Evolutionary conservation across 2,329 filamentous ascomycete genomes (phyloP).

Genomic region (Sclerotinia nivalis): DNA sequence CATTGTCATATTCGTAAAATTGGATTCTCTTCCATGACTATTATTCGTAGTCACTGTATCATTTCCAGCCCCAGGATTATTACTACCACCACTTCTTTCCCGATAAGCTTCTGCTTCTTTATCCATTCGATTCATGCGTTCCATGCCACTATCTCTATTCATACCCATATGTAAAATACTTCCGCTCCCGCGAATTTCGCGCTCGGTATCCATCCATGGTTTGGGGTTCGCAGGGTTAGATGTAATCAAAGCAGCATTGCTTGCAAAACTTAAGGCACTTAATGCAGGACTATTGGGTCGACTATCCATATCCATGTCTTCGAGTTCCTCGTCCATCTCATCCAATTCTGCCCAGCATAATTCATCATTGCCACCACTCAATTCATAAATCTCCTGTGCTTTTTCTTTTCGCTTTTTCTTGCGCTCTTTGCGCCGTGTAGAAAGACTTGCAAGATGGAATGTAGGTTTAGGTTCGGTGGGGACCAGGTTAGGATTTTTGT

Average conservation of each 20-base stretch:
- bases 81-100: background rate
- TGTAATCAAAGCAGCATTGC: slow-evolving; percentile 4
- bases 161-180: slow-evolving; percentile 17
- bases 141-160: slow-evolving; percentile 1
- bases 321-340: slow-evolving; percentile 15
- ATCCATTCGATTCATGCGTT: slow-evolving; percentile 14
- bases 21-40: background rate
- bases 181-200: slow-evolving; percentile 8
- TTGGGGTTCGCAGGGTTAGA: background rate
- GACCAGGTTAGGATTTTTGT: background rate
- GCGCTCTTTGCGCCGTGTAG: slow-evolving; percentile 18
- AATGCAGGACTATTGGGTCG: slow-evolving; percentile 2
- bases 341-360: slow-evolving; percentile 20
- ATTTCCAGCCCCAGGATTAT: background rate
- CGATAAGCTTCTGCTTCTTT: slow-evolving; percentile 15
- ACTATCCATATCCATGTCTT: slow-evolving; percentile 8
- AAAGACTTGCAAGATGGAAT: slow-evolving; percentile 21
- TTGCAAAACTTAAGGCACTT: slow-evolving; percentile 11
- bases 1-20: slow-evolving; percentile 11
- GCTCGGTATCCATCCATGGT: slow-evolving; percentile 4
- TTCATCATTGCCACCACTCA: slow-evolving; percentile 20
- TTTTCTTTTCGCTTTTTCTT: slow-evolving; percentile 20
- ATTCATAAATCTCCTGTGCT: slow-evolving; percentile 17
- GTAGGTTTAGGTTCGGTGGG: slow-evolving; percentile 11
- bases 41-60: background rate